Evolutionary conservation across 352 stramenopile species (phyloP), one percentile per base, ranked within the genome.

Genomic region (Hyaloperonospora arabidopsidis): DNA sequence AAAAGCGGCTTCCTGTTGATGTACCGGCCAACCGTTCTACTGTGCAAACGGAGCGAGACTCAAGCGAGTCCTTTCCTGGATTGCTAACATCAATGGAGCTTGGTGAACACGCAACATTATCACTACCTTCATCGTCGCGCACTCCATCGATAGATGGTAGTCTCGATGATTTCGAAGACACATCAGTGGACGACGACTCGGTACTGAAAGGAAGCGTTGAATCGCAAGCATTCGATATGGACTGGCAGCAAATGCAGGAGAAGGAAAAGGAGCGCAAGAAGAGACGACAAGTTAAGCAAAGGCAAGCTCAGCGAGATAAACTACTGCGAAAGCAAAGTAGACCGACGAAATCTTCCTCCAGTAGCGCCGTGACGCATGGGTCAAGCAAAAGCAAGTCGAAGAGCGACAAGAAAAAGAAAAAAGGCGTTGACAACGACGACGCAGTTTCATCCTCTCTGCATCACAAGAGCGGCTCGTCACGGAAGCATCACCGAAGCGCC

Each of bases 261-360:
- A 69, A 86, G 60, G 80, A 87, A 52, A 86, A 84, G 35, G 75
- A 87, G 41, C 74, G 80, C 11, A 79, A 79, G 54, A 85, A 86
- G 47, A 70, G 70, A 35, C 46, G 89, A 22, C 76, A 86, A 61
- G 48, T 76, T 15, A 91, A 89, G 38, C 80, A 91, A 44, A 70
- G 80, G 0, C 80, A 91, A 62, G 78, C 76, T 14, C 80, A 87
- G 43, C 74, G 78, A n/a, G 78, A 91, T 13, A 89, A 89, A 46
- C 45, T 86, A 13, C 52, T 86, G 11, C 85, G 85, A 52, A 88
- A 88, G 43, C 72, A 84, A 59, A 51, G 59, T 6, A 45, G 44
- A 10, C 67, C 54, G 1, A 65, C 61, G 1, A 76, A 65, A 34
- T 47, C 61, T 17, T 25, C 72, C 7, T 51, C 57, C 12, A 45